phyloP scores from a whole-genome alignment of 495 filamentous ascomycete genomes.

The Trichoderma virens region DNA sequence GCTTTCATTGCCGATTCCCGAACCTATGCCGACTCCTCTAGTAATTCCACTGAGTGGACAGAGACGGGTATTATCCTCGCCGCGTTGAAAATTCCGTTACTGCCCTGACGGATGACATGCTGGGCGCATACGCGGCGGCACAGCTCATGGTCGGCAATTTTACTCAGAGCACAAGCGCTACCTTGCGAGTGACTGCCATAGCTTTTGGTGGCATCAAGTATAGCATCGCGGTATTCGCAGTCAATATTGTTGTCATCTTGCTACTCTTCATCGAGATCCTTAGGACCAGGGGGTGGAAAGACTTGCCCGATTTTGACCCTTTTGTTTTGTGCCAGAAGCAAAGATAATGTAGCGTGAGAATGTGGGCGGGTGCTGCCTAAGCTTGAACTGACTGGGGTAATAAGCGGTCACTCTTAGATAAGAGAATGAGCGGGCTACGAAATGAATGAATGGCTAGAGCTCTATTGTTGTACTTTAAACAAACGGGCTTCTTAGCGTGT shows the following conservation, averaged over 20 bases:
- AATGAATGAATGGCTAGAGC: too few relatives aligned
- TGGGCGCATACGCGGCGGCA: constrained; percentile 24
- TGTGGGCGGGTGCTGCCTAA: too few relatives aligned
- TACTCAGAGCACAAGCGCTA: constrained; percentile 10
- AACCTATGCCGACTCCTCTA: constrained; percentile 12
- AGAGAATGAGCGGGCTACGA: too few relatives aligned
- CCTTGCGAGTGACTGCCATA: constrained; percentile 16
- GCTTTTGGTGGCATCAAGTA: constrained; percentile 22
- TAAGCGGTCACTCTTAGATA: too few relatives aligned
- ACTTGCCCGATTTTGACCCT: constrained; percentile 11
- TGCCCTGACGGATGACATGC: constrained; percentile 28
- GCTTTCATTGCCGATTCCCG: constrained; percentile 23
- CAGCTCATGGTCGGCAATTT: constrained; percentile 25
- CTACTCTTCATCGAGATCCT: constrained; percentile 13
- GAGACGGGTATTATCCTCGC: constrained; percentile 20
- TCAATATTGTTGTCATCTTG: constrained; percentile 18
- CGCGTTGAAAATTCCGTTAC: constrained; percentile 25
- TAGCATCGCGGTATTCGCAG: constrained; percentile 22
- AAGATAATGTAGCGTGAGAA: too few relatives aligned
- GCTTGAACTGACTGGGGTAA: too few relatives aligned
- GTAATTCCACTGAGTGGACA: background rate
- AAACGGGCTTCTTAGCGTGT: too few relatives aligned
- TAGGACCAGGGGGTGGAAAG: constrained; percentile 7
- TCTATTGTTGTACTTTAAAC: too few relatives aligned
- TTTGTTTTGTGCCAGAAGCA: too few relatives aligned